phyloP scores from a whole-genome alignment of 2,329 filamentous ascomycete species.

The Gnomoniopsis sp. region DNA sequence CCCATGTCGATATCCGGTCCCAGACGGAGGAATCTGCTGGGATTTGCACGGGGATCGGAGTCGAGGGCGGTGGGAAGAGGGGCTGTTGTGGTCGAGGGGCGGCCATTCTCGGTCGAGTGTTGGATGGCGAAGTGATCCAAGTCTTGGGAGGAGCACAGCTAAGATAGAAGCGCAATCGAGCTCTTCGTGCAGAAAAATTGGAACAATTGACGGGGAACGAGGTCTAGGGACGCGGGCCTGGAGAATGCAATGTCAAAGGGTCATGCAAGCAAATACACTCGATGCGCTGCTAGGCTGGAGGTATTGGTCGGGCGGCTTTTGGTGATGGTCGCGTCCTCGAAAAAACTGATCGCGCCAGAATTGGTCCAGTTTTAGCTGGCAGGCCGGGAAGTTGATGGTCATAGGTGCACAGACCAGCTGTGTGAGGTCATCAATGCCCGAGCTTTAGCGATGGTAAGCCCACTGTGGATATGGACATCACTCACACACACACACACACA shows the following conservation, averaged over 20 bases:
- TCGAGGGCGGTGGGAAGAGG: slow-evolving; percentile 40
- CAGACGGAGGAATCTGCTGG: slow-evolving; percentile 68
- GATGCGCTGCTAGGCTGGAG: slow-evolving; percentile 2
- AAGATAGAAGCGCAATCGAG: background rate
- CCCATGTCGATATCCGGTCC: slow-evolving; percentile 90
- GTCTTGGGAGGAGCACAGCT: background rate
- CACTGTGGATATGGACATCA: too few species aligned
- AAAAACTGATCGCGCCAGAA: slow-evolving; percentile 17
- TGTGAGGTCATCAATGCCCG: background rate
- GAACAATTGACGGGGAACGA: slow-evolving; percentile 3
- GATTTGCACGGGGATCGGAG: slow-evolving; percentile 44
- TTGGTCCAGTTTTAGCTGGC: background rate
- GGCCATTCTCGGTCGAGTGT: background rate
- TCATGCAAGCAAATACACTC: background rate
- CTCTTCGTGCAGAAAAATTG: background rate
- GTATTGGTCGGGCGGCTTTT: background rate
- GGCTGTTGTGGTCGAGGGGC: slow-evolving; percentile 36
- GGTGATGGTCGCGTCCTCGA: slow-evolving; percentile 1
- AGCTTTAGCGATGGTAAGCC: too few species aligned
- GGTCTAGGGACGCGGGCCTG: background rate
- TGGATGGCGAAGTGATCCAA: background rate
- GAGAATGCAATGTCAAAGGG: background rate
- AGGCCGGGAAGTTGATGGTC: background rate
- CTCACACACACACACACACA: too few species aligned
- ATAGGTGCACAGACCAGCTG: background rate